phyloP scores from a whole-genome alignment of 1,284 basidiomycete species.

The Cutaneotrichosporon dermatis region DNA sequence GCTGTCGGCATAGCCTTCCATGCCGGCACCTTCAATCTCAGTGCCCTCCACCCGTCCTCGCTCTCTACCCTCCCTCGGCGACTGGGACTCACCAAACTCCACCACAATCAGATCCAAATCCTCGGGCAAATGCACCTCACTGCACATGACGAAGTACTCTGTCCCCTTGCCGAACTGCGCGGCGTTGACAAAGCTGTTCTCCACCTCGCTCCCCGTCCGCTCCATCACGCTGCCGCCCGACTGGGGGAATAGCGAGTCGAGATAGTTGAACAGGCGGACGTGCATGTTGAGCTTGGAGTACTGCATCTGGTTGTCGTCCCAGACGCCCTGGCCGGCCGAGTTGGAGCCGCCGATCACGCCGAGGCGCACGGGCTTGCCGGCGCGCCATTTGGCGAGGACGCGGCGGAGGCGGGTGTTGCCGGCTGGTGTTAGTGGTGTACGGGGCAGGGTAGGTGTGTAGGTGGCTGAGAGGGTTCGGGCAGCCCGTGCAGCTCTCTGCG shows the following conservation, averaged over 20 bases:
- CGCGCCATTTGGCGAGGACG: constrained; percentile 18
- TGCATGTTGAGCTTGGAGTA: constrained; percentile 31
- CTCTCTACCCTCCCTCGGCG: too few relatives aligned
- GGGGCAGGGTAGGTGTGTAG: too few relatives aligned
- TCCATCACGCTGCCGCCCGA: background rate
- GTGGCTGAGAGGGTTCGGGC: too few relatives aligned
- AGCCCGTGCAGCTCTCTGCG: too few relatives aligned
- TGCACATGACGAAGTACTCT: constrained; percentile 33
- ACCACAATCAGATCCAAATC: constrained; percentile 30
- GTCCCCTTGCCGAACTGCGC: constrained; percentile 14
- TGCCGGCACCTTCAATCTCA: too few relatives aligned
- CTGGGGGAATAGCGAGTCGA: constrained; percentile 35
- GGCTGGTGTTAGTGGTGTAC: background rate
- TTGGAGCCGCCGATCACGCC: constrained; percentile 30
- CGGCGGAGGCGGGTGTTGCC: constrained; percentile 23
- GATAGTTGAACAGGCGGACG: constrained; percentile 34
- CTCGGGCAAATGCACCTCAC: constrained; percentile 28
- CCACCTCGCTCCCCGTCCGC: constrained; percentile 1
- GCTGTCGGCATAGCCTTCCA: too few relatives aligned
- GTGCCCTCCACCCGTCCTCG: too few relatives aligned
- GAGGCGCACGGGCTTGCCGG: constrained; percentile 24
- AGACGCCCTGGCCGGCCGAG: constrained; percentile 30
- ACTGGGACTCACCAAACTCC: constrained; percentile 18
- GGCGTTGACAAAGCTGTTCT: constrained; percentile 30
- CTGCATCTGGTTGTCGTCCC: constrained; percentile 9